Conservation (phyloP, 257 asterid genomes). For the Hygrophila difformis region DNA sequence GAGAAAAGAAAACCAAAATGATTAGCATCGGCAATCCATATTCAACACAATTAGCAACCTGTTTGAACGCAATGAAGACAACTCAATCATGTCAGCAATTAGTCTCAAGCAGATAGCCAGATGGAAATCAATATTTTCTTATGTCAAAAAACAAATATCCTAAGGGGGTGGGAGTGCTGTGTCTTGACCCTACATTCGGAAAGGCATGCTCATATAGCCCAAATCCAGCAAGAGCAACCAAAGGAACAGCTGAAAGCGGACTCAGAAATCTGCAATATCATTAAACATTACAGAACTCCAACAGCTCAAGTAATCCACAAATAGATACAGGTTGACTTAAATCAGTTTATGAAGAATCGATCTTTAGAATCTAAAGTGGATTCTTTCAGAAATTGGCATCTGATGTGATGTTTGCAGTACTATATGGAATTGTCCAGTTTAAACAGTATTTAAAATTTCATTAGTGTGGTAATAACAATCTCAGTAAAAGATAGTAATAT, state of each 20-base stretch:
- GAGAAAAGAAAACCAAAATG: slow-evolving; percentile 57
- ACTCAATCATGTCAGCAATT: not conserved
- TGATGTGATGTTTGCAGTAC: not conserved
- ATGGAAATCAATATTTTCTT: too few species aligned
- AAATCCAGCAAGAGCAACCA: slow-evolving; percentile 82
- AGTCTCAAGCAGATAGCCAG: not conserved
- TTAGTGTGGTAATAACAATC: not conserved
- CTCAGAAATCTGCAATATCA: slow-evolving; percentile 53
- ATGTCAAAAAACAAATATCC: too few species aligned
- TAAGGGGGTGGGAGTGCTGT: not conserved
- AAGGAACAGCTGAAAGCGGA: slow-evolving; percentile 89
- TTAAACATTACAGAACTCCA: slow-evolving; percentile 10
- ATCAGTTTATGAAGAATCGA: not conserved
- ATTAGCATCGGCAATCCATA: slow-evolving; percentile 83
- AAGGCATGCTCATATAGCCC: slow-evolving; percentile 85
- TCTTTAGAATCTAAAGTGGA: not conserved
- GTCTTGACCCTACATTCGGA: slow-evolving; percentile 56
- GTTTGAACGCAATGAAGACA: slow-evolving; percentile 13
- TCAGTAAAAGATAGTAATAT: too few species aligned
- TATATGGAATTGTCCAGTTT: not conserved
- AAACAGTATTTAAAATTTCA: not conserved
- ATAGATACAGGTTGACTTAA: not conserved
- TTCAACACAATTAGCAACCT: slow-evolving; percentile 88
- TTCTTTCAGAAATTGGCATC: not conserved
- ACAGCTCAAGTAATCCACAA: not conserved